Base-by-base conservation (phyloP, 192 early-diverging fungal genomes). In the Podila clonocystis region DNA sequence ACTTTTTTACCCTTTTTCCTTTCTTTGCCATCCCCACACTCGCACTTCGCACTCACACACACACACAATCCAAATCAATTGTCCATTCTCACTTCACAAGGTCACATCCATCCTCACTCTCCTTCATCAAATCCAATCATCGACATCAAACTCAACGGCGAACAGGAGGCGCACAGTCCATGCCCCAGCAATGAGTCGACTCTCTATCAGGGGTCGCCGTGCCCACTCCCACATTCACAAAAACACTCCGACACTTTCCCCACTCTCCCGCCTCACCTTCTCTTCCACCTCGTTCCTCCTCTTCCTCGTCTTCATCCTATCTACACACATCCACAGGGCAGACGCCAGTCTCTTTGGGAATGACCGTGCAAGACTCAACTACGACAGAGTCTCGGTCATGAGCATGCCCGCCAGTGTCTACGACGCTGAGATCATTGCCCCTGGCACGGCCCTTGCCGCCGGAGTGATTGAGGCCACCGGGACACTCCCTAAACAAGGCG, bases 351-450 rank as follows among this genome's bases (percentile, higher is more conserved):
- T 80, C 62, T 80, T 80, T 69, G 67, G 70, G 3, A 36, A 64
- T 48, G 17, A 50, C 41, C 2, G 55, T 8, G 57, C 70, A n/a
- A 36, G 29, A 28, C 66, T 80, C 24, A 12, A 20, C 9, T 80
- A 80, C 38, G 77, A 80, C 33, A 61, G 72, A 31, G 71, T 80
- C 57, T 64, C 36, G 3, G 49, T 80, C 34, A 66, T 24, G 22
- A 33, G 45, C 49, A 12, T 26, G 3, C 29, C 50, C 30, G 22
- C 34, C 41, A 60, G 58, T 33, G 38, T 65, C 15, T 28, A 72
- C 34, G 50, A n/a, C 55, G 61, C 68, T 1, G 45, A 57, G 29
- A 24, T 80, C 13, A 20, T 80, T 55, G 48, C 64, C 31, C 38
- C 48, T 19, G 71, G 70, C 19, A 59, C 24, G 12, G 57, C 61